Base-by-base conservation (phyloP, 1,284 basidiomycete species). In the Pseudomicrostroma phylloplanum region DNA sequence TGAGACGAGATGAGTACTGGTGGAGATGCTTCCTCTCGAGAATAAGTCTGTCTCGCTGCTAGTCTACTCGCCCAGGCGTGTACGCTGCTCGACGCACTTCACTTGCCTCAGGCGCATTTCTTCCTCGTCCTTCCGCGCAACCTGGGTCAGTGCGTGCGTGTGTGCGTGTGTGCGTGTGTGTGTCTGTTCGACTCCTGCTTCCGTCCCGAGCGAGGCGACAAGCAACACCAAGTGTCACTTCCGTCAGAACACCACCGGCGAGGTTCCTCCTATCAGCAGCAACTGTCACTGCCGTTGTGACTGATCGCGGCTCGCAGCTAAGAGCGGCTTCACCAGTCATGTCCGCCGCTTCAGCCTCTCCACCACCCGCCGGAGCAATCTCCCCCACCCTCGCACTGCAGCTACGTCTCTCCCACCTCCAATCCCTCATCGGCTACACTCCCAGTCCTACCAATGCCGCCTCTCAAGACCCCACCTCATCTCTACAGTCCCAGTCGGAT, bases 361-460 rank as follows among this genome's bases (percentile, higher is more conserved):
- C 30, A 4, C 30, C 30, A 36, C 30, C 63, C 23, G 59, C 23
- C 67, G 74, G 46, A 65, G 73, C n/a, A 73, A 73, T 6, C 63
- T 60, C 0, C 67, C 63, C 3, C 74, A 77, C 62, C 64, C 56
- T 19, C 17, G 21, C 51, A 6, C 51, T 17, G 21, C 21, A 54
- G 51, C 51, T 54, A 15, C 51, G 51, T 25, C 51, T 54, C 15
- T 25, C 21, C 23, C 51, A 54, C 21, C 21, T 54, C 3, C 21
- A 54, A 25, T 54, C n/a, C 21, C 6, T 48, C 17, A 21, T 48
- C 43, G 43, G 43, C 21, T 12, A 17, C 43, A 13, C 21, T n/a
- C 43, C 43, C 43, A 6, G 6, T 21, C 12, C 15, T 13, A n/a
- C 43, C 43, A 48, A 17, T 17, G 43, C 43, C 4, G 17, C 43